phyloP scores from a whole-genome alignment of 164 flowering plant species.

The Aristolochia contorta region DNA sequence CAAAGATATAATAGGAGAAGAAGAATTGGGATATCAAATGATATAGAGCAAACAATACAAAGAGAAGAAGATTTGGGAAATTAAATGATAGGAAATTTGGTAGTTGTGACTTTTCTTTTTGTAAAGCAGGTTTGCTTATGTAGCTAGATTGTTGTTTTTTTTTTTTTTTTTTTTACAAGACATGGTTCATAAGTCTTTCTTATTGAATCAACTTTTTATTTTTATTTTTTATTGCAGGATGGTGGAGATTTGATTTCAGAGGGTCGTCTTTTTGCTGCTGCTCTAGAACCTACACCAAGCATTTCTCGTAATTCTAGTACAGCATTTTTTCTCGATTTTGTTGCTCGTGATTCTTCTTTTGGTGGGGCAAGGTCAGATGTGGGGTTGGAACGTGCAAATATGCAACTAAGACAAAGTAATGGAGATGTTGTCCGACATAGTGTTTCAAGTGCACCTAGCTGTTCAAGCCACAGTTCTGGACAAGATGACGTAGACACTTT shows the following conservation, averaged over 20 bases:
- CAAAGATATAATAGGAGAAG: no score
- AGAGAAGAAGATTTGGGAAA: no score
- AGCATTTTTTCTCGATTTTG: slow-evolving; percentile 33
- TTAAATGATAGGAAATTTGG: no score
- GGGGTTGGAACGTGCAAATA: slow-evolving; percentile 67
- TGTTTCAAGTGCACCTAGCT: slow-evolving; percentile 84
- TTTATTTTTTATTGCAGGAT: slow-evolving; percentile 17
- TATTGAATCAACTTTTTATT: no score
- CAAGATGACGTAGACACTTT: slow-evolving; percentile 86
- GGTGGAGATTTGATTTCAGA: slow-evolving; percentile 26
- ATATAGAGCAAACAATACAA: no score
- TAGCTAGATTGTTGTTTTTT: no score
- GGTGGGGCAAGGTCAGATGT: slow-evolving; percentile 63
- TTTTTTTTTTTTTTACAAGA: background rate
- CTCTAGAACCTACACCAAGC: slow-evolving; percentile 34
- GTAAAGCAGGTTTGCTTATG: background rate
- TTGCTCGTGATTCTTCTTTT: slow-evolving; percentile 22
- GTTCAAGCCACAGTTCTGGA: slow-evolving; percentile 84
- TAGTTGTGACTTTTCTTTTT: no score
- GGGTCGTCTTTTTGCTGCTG: slow-evolving; percentile 30
- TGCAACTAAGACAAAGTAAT: slow-evolving; percentile 67
- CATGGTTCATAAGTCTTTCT: no score
- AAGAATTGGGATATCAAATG: no score
- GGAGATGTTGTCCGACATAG: slow-evolving; percentile 80
- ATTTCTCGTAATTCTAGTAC: slow-evolving; percentile 20